Percentiles rank a stretch among this genome's conserved stretches.
Evolutionary conservation across 257 asterid species (phyloP).

Genomic region (Gentiana macrophylla): DNA sequence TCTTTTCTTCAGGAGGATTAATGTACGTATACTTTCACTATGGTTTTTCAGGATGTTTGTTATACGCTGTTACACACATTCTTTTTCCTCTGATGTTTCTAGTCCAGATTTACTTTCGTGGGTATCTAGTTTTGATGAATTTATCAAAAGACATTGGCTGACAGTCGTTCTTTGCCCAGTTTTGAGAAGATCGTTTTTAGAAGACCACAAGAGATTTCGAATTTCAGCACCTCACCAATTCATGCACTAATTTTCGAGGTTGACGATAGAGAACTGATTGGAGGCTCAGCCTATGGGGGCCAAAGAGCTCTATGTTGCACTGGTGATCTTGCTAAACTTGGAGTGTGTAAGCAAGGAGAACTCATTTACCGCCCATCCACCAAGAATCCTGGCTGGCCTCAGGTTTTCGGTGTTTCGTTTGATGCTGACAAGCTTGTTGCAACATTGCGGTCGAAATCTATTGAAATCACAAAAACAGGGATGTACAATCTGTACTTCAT

Average conservation of each 20-base stretch:
- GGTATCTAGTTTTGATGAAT: slow-evolving; percentile 1
- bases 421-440: slow-evolving; percentile 39
- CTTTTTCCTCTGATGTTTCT: background rate
- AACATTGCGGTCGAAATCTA: slow-evolving; percentile 44
- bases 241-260: slow-evolving; percentile 84
- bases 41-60: background rate
- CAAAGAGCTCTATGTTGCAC: slow-evolving; percentile 95
- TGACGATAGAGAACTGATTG: slow-evolving; percentile 73
- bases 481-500: slow-evolving; percentile 91
- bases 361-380: slow-evolving; percentile 77
- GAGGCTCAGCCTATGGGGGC: slow-evolving; percentile 96
- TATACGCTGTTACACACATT: too few relatives aligned
- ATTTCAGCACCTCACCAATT: slow-evolving; percentile 55
- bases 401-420: slow-evolving; percentile 62
- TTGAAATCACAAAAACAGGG: slow-evolving; percentile 76
- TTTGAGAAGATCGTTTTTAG: slow-evolving; percentile 68
- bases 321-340: slow-evolving; percentile 85
- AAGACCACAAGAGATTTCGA: slow-evolving; percentile 66
- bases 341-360: slow-evolving; percentile 78
- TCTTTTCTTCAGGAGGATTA: background rate
- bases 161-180: slow-evolving; percentile 29
- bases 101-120: background rate
- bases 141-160: slow-evolving; percentile 8
- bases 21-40: background rate
- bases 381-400: slow-evolving; percentile 85